A percentile compares a stretch with the other conserved stretches of the same genome.
These are phyloP conservation scores for Thecaphora thlaspeos DNA, from an alignment of 1,284 basidiomycete species.

Conservation along the genomic window DNA sequence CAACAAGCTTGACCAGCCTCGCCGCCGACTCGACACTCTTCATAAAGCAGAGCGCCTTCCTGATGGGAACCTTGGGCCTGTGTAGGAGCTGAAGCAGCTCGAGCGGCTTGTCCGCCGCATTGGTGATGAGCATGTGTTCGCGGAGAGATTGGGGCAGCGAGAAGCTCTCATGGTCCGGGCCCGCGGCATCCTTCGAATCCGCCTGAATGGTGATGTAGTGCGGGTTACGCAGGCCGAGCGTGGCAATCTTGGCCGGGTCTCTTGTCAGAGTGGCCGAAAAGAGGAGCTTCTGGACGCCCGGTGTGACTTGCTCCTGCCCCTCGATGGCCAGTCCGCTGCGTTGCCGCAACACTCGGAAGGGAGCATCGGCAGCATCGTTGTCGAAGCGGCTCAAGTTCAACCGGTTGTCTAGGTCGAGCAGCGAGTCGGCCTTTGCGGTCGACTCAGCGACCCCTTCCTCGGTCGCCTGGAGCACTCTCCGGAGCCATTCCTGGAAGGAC, in stretches of 20 bases:
- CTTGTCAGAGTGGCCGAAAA: conserved; percentile 95
- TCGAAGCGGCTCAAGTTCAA: conserved; percentile 3
- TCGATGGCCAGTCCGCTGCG: not conserved
- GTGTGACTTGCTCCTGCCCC: conserved; percentile 18
- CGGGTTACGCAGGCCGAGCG: conserved; percentile 75
- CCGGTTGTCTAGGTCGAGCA: not conserved
- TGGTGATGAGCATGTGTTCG: conserved; percentile 75
- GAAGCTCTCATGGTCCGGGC: conserved; percentile 62
- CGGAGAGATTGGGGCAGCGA: conserved; percentile 44
- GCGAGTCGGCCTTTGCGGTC: not conserved
- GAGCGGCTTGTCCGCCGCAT: conserved; percentile 80
- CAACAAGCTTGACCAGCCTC: conserved; percentile 77
- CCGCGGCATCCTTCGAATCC: conserved; percentile 60
- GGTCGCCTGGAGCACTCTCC: conserved; percentile 34
- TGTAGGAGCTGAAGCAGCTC: conserved; percentile 83
- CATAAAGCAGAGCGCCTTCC: conserved; percentile 84
- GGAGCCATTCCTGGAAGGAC: conserved; percentile 90
- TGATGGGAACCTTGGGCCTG: conserved; percentile 60
- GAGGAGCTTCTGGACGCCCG: conserved; percentile 81
- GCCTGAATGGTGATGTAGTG: conserved; percentile 80
- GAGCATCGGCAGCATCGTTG: conserved; percentile 1
- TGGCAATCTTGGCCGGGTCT: conserved; percentile 86
- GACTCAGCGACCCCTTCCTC: conserved; percentile 3
- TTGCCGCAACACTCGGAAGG: no score
- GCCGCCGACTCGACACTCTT: conserved; percentile 89